A percentile compares a stretch with the other conserved stretches of the same genome.
phyloP scores from a whole-genome alignment of 345 rosid genomes.

The Pistacia atlantica region DNA sequence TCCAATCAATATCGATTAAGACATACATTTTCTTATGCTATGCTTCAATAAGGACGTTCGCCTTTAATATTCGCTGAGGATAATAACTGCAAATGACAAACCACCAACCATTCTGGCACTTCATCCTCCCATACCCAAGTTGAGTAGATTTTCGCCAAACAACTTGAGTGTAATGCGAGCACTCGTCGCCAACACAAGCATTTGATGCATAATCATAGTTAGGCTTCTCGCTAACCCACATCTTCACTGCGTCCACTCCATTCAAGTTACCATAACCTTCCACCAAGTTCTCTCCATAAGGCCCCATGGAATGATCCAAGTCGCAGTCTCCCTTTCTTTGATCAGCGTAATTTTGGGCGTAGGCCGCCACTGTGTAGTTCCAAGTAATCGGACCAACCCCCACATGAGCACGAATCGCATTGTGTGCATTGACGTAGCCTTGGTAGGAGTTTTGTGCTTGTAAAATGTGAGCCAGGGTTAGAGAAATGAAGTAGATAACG shows the following conservation, averaged over 20 bases:
- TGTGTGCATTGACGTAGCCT: constrained; percentile 29
- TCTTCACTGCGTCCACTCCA: constrained; percentile 20
- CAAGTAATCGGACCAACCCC: constrained; percentile 26
- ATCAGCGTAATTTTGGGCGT: constrained; percentile 22
- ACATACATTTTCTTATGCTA: too few species aligned
- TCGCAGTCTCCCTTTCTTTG: constrained; percentile 1
- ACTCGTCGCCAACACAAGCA: constrained; percentile 10
- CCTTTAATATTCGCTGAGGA: constrained; percentile 24
- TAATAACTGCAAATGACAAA: constrained; percentile 27
- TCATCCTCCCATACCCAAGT: constrained; percentile 28
- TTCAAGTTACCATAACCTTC: constrained; percentile 5
- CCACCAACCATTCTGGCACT: constrained; percentile 28
- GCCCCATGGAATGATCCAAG: constrained; percentile 33
- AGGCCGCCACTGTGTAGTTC: constrained; percentile 23
- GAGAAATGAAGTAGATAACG: too few species aligned
- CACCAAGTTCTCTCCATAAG: constrained; percentile 38
- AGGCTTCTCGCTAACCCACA: constrained; percentile 34
- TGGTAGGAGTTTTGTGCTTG: constrained; percentile 1
- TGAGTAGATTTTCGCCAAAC: constrained; percentile 22
- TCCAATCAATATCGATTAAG: too few species aligned
- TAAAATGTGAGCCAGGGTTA: neutral
- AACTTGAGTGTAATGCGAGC: constrained; percentile 39
- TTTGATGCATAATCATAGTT: constrained; percentile 27
- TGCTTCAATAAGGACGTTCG: constrained; percentile 21
- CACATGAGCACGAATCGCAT: constrained; percentile 13